A percentile compares a stretch with the other conserved stretches of the same genome.
Conservation (phyloP, 2,329 filamentous ascomycete species). For the Neurospora sp. region DNA sequence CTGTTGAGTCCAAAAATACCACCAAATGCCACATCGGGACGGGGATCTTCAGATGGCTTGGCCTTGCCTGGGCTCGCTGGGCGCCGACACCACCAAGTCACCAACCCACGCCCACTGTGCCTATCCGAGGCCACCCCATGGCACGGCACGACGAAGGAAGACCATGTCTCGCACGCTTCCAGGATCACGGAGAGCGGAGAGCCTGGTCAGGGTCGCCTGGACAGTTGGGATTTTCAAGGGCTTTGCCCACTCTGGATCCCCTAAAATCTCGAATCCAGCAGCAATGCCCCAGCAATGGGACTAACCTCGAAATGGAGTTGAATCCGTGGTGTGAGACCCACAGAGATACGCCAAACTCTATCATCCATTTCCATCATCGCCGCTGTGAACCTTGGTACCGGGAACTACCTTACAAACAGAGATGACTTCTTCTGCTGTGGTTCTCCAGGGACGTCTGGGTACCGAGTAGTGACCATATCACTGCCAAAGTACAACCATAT, state of each 20-base stretch:
- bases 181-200: not conserved
- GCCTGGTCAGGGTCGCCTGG: not conserved
- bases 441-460: not conserved
- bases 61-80: not conserved
- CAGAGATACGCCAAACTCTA: not conserved
- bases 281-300: not conserved
- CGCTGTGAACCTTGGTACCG: not conserved
- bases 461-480: not conserved
- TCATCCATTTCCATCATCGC: not conserved
- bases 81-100: not conserved
- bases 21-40: not conserved
- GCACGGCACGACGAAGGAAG: not conserved
- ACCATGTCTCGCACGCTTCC: not conserved
- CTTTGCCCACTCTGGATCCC: not conserved
- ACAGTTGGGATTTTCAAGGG: not conserved
- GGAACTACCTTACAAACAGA: not conserved
- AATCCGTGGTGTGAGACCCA: not conserved
- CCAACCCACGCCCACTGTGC: not conserved
- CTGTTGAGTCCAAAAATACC: not conserved
- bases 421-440: not conserved
- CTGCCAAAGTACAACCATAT: not conserved
- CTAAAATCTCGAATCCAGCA: not conserved
- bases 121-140: not conserved
- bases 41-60: not conserved
- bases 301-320: not conserved